Evolutionary conservation across 2,329 filamentous ascomycete species (phyloP).

Genomic region (Cadophora sp.): DNA sequence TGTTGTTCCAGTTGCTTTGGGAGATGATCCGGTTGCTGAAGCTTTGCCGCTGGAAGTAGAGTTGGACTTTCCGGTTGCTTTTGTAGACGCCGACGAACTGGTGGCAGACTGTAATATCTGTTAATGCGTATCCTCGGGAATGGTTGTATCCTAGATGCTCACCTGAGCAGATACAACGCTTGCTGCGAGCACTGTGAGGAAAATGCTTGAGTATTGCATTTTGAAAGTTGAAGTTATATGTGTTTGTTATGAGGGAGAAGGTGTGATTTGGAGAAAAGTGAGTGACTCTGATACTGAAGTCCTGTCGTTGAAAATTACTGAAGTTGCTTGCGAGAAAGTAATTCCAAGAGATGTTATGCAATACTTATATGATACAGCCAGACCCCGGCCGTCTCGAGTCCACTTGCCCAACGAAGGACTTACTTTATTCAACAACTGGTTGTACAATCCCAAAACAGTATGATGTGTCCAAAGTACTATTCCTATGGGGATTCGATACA

Average conservation of each 20-base stretch:
- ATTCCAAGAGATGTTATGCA: neutral
- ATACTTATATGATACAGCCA: conserved; percentile 32
- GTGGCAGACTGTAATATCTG: conserved; percentile 10
- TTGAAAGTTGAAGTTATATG: conserved; percentile 15
- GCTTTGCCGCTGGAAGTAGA: conserved; percentile 18
- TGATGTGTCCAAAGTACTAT: conserved; percentile 9
- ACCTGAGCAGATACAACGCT: conserved; percentile 29
- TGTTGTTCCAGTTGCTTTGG: conserved; percentile 20
- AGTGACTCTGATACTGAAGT: conserved; percentile 13
- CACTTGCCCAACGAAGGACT: neutral
- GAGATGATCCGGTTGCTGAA: conserved; percentile 14
- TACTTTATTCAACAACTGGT: conserved; percentile 12
- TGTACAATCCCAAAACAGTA: conserved; percentile 29
- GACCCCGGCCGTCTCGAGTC: conserved; percentile 5
- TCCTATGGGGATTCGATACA: conserved; percentile 18
- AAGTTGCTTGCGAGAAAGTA: conserved; percentile 16
- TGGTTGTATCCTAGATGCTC: neutral
- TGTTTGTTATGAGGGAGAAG: neutral
- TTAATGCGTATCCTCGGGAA: conserved; percentile 2
- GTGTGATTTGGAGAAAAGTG: neutral
- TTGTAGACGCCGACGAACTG: conserved; percentile 12
- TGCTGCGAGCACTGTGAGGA: conserved; percentile 36
- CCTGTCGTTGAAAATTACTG: conserved; percentile 14
- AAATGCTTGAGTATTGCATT: conserved; percentile 40
- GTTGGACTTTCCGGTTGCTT: conserved; percentile 23